Base-by-base conservation (phyloP, 306 rosid genomes). In the Glycine tomentella region DNA sequence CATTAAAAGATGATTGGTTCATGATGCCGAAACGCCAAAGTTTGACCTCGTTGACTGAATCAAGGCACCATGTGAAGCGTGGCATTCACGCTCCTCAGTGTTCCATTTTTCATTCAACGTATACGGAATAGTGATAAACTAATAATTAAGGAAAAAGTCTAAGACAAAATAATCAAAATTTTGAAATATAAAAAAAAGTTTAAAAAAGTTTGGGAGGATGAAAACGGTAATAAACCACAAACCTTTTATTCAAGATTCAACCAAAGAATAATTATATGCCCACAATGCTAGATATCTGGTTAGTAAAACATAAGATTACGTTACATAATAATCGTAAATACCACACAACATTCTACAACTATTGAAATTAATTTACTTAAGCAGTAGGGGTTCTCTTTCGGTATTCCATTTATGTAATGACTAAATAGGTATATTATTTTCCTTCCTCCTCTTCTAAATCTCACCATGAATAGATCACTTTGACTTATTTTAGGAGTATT, bases 1-100 rank as follows among this genome's bases (percentile, higher is more conserved):
- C 10, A 44, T 6, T 17, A 33, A 45, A 77, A 13, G 76, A 33
- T 85, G 81, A 85, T 82, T 74, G 81, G 66, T 4, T 74, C 9
- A 74, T 74, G 72, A 59, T 85, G 74, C 44, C 49, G 71, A 78
- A 74, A 78, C 1, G 36, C 55, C 13, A 6, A 31, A 68, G 55
- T 78, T 61, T 86, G 86, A 82, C 84, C 71, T 63, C 55, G 63
- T 45, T 74, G 65, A 75, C 74, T 45, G 13, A 17, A 78, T 82
- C 66, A 78, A 78, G 71, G 86, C 48, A 11, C 83, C 57, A 13
- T 49, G 2, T 6, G 51, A 52, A 46, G 67, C 52, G 77, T 58
- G 83, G 2, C 63, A 4, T 61, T n/a, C 80, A 85, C 76, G 80
- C 84, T 9, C 77, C 48, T 9, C 51, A 34, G 2, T 55, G 6